phyloP scores from a whole-genome alignment of 495 filamentous ascomycete species.

The Lentithecium fluviatile region DNA sequence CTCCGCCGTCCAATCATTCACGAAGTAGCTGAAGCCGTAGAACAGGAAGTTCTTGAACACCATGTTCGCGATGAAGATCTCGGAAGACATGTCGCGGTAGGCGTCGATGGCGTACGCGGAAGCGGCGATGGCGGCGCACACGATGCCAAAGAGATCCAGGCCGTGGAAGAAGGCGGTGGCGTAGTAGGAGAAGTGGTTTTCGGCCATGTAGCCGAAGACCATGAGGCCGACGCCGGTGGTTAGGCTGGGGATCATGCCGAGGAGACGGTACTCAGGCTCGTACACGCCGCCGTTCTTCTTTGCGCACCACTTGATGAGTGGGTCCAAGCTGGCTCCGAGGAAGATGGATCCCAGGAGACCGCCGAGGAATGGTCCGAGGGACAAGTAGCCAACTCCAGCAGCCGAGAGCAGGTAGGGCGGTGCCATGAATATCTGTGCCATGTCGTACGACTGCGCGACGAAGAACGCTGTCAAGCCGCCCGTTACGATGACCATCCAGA shows the following conservation, averaged over 20 bases:
- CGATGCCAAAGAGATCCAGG: constrained; percentile 29
- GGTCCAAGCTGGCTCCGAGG: constrained; percentile 27
- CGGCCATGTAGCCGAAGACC: constrained; percentile 27
- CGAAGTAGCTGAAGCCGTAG: constrained; percentile 35
- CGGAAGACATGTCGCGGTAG: constrained; percentile 28
- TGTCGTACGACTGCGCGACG: constrained; percentile 34
- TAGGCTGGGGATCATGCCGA: constrained; percentile 23
- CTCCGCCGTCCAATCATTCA: constrained; percentile 33
- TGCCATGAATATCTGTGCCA: constrained; percentile 34
- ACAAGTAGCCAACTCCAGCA: constrained; percentile 35
- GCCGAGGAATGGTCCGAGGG: constrained; percentile 34
- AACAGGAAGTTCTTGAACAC: constrained; percentile 37
- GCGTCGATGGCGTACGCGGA: constrained; percentile 35
- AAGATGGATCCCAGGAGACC: constrained; percentile 25
- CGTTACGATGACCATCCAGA: constrained; percentile 33
- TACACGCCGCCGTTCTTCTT: constrained; percentile 33
- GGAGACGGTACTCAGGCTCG: constrained; percentile 32
- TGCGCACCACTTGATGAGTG: constrained; percentile 32
- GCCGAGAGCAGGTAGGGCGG: constrained; percentile 35
- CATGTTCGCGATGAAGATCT: constrained; percentile 37
- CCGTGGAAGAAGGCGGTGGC: constrained; percentile 25
- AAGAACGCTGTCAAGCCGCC: constrained; percentile 33
- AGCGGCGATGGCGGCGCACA: constrained; percentile 15
- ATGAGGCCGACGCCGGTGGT: constrained; percentile 22
- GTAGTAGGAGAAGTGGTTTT: constrained; percentile 29